Evolutionary conservation across 2,329 filamentous ascomycete genomes (phyloP), one percentile per base, ranked within the genome.

Genomic region (Westerdykella sp.): DNA sequence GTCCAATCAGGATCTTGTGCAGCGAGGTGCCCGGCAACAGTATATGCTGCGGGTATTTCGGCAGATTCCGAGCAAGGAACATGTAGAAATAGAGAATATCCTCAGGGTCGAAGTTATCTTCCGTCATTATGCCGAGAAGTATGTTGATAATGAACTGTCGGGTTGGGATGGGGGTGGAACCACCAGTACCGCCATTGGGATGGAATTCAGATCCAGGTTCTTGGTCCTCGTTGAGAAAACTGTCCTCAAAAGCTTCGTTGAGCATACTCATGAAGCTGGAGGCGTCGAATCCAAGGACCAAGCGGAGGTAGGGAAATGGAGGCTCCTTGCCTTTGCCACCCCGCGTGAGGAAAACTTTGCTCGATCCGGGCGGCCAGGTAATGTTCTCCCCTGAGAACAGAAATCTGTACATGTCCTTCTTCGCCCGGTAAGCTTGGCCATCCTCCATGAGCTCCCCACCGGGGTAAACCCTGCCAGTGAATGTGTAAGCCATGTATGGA

Each of bases 41-140:
- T 40, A 98, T 83, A 59, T 96, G 96, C 62, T 97, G 91, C 1
- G 90, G 89, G 59, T 95, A 98, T 65, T 98, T 98, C 3, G 94
- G 87, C 39, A 98, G 71, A 62, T 95, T 98, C 43, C 93, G 82
- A 14, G 93, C 91, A 61, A 98, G 85, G 60, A 98, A 98, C 89
- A 98, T 98, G 67, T 98, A 89, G 36, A 98, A 78, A 66, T 95
- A 98, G 43, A 98, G 87, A 11, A 86, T 90, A 60, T 97, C 89
- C 47, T 85, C 80, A 0, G 82, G 69, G 1, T 81, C 78, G 66
- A 95, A 97, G 37, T 86, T 80, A 4, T 77, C 73, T 1, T 80
- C 71, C 39, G 83, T 85, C 87, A 98, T 95, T 22, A 96, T 84
- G 63, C 95, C 89, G 10, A 95, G 76, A 45, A 98, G 71, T 44